Percentiles rank a stretch among this genome's conserved stretches.
phyloP scores from a whole-genome alignment of 805 yeast genomes.

The Cyberlindnera maclurae region DNA sequence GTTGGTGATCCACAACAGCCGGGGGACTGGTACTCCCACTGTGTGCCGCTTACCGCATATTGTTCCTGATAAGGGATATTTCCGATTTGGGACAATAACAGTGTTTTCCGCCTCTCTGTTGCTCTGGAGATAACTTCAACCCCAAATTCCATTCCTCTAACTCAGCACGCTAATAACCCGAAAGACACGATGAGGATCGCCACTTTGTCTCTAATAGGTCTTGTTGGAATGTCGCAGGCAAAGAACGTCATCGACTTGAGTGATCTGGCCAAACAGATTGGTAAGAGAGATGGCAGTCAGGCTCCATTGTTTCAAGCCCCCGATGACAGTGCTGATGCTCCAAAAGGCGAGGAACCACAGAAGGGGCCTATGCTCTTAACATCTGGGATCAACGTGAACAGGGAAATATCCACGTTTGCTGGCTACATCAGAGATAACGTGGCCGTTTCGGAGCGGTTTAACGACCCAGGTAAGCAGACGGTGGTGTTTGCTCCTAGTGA shows the following conservation, averaged over 20 bases:
- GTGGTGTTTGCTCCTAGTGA: conserved; percentile 71
- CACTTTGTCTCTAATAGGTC: neutral
- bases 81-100: no score
- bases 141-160: no score
- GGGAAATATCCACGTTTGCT: conserved; percentile 53
- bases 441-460: conserved; percentile 41
- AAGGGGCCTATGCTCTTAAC: conserved; percentile 23
- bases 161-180: no score
- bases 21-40: no score
- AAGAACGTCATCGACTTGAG: conserved; percentile 9
- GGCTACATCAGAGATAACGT: conserved; percentile 62
- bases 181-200: neutral
- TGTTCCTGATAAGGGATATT: no score
- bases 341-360: conserved; percentile 25
- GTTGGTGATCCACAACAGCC: no score
- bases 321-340: neutral
- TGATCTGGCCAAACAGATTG: conserved; percentile 3
- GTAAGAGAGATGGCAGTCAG: conserved; percentile 2
- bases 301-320: conserved; percentile 18
- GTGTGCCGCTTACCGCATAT: no score
- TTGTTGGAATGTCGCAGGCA: neutral
- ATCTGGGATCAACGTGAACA: conserved; percentile 26
- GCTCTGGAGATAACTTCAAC: no score
- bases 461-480: conserved; percentile 32
- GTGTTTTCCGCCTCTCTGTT: no score